Conservation (phyloP, 1,284 basidiomycete genomes). For the Leccinum angustisporum region DNA sequence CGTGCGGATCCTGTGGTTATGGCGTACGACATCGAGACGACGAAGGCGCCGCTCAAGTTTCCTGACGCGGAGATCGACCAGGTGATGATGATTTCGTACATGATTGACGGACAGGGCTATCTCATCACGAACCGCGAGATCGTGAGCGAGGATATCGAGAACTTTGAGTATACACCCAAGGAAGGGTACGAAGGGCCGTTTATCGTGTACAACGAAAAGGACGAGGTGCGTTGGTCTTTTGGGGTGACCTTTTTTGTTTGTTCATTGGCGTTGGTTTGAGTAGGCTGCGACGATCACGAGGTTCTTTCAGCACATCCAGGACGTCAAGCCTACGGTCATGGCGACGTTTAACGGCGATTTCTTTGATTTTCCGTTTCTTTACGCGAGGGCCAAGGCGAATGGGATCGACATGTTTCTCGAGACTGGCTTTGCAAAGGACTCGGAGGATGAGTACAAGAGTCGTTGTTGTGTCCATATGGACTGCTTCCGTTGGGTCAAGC, state of each 20-base stretch:
- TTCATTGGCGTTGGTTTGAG: conserved; percentile 1
- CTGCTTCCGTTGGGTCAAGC: conserved; percentile 99
- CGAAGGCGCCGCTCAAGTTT: conserved; percentile 98
- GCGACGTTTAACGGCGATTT: conserved; percentile 99
- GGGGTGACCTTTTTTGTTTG: not conserved
- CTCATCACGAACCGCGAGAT: conserved; percentile 98
- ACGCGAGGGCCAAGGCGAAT: conserved; percentile 81
- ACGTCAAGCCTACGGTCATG: conserved; percentile 95
- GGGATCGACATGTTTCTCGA: conserved; percentile 97
- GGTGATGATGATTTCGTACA: conserved; percentile 99
- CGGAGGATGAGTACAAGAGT: conserved; percentile 95
- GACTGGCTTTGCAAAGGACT: conserved; percentile 90
- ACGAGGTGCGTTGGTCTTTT: conserved; percentile 65
- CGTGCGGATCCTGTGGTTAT: conserved; percentile 99
- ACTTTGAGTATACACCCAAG: conserved; percentile 99
- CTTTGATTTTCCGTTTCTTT: conserved; percentile 99
- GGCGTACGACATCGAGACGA: conserved; percentile 99
- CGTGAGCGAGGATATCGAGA: conserved; percentile 95
- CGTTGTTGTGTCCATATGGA: conserved; percentile 96
- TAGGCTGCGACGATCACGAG: conserved; percentile 77
- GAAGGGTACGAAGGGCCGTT: conserved; percentile 98
- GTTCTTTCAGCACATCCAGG: conserved; percentile 94
- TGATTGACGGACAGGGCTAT: conserved; percentile 96
- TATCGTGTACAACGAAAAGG: conserved; percentile 91
- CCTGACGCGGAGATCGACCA: conserved; percentile 96